Conservation (phyloP, 2,329 filamentous ascomycete species). For the Colletotrichum navitas region DNA sequence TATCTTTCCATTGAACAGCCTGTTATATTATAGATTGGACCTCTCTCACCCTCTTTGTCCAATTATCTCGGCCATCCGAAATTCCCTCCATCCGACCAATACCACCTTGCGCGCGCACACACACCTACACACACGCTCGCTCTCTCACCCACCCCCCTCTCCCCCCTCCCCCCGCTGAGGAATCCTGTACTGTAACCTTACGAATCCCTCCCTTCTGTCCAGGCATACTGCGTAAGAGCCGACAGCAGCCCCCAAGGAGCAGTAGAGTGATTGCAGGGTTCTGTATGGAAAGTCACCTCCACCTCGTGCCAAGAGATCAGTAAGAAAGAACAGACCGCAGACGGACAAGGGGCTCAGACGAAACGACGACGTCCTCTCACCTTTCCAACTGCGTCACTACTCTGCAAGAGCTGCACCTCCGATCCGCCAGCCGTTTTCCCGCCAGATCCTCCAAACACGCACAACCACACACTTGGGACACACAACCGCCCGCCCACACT, state of each 20-base stretch:
- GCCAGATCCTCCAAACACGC: slow-evolving; percentile 6
- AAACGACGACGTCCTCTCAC: slow-evolving; percentile 25
- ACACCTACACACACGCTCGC: neutral
- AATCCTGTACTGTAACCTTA: neutral
- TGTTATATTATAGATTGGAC: neutral
- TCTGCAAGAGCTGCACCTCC: slow-evolving; percentile 37
- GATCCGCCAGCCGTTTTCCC: slow-evolving; percentile 5
- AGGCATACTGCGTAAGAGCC: neutral
- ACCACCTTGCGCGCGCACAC: neutral
- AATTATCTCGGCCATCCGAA: slow-evolving; percentile 11
- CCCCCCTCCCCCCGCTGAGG: neutral
- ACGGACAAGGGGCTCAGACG: slow-evolving; percentile 39
- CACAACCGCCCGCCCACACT: neutral
- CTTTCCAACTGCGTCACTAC: slow-evolving; percentile 39
- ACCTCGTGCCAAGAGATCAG: slow-evolving; percentile 32
- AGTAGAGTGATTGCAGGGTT: slow-evolving; percentile 8
- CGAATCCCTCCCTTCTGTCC: neutral
- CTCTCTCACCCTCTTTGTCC: neutral
- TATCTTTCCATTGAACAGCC: slow-evolving; percentile 16
- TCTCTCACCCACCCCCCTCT: too few species aligned
- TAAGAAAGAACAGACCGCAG: neutral
- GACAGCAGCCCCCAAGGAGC: neutral
- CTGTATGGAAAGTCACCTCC: slow-evolving; percentile 15
- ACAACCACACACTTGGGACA: neutral
- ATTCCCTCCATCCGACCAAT: slow-evolving; percentile 20